Base-by-base conservation (phyloP, 148 eudicot species). In the Drosera capensis region DNA sequence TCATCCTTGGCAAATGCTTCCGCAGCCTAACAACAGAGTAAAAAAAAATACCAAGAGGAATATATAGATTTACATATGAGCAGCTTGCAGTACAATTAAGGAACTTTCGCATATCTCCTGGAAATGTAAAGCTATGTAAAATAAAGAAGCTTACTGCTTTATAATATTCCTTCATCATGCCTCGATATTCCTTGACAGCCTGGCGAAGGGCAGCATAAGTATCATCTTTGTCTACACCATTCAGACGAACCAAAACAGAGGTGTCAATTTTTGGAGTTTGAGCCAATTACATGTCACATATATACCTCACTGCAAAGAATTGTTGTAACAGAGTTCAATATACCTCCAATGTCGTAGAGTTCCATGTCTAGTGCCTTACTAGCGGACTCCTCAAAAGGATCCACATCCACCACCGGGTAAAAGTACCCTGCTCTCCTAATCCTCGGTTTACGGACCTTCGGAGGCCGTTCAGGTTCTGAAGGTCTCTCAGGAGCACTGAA, bases 121-220 rank as follows among this genome's bases (percentile, higher is more conserved):
- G 14, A 3, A 43, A 18, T 17, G 20, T 8, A 39, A 45, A 20
- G n/a, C 7, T 38, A 16, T 13, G 20, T 9, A 18, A 21, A 40
- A 20, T 24, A 15, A 51, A 62, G n/a, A 3, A 20, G 48, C 79
- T 65, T 54, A 73, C 74, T 50, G 63, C 68, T 58, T 49, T 54
- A 28, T 65, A 73, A 31, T 68, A 73, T 30, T 47, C 68, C 60
- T 61, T 73, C 59, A 37, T 62, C 38, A 63, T 51, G 18, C 51
- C 65, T 43, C 68, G 71, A 37, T 65, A 36, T 56, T 73, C 74
- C 60, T 51, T 65, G 7, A 68, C 79, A 43, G 63, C 71, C 58
- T 51, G 51, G 36, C 74, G 78, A 35, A 73, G 78, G 56, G 30
- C 24, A 35, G 5, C 9, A 25, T 68, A 73, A 39, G 45, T 25